phyloP scores from a whole-genome alignment of 2,329 filamentous ascomycete species.

The Ophiostoma fasciatum region DNA sequence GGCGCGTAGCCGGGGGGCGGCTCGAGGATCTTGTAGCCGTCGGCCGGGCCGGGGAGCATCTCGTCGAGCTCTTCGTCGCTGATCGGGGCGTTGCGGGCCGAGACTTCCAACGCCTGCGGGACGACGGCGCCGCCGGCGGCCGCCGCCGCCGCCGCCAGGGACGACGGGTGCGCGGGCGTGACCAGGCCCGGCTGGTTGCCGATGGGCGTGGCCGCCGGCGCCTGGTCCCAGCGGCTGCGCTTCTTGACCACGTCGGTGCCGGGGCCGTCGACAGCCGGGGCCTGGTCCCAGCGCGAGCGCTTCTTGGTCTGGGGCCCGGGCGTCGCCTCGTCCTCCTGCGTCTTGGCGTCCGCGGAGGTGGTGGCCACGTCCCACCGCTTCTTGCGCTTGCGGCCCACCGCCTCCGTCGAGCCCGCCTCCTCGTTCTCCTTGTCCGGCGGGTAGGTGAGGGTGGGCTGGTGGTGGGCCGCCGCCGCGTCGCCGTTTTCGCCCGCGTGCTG shows the following conservation, averaged over 20 bases:
- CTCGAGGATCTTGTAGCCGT: slow-evolving; percentile 85
- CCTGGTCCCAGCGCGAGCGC: slow-evolving; percentile 78
- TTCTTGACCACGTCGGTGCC: slow-evolving; percentile 51
- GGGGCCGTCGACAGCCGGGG: slow-evolving; percentile 42
- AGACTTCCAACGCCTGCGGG: too few species aligned
- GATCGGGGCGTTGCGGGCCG: slow-evolving; percentile 62
- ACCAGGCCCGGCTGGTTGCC: slow-evolving; percentile 60
- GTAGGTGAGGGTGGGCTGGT: slow-evolving; percentile 62
- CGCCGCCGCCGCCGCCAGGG: slow-evolving; percentile 32
- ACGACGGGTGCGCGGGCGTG: slow-evolving; percentile 62
- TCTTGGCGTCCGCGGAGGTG: slow-evolving; percentile 29
- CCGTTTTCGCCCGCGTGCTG: slow-evolving; percentile 45
- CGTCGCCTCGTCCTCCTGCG: slow-evolving; percentile 23
- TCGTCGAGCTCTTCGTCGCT: slow-evolving; percentile 90
- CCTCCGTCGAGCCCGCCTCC: slow-evolving; percentile 53
- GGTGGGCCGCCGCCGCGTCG: slow-evolving; percentile 50
- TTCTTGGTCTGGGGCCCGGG: slow-evolving; percentile 48
- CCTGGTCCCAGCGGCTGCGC: slow-evolving; percentile 85
- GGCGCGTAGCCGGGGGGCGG: slow-evolving; percentile 88
- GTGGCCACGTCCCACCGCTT: slow-evolving; percentile 81
- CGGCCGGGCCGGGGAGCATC: slow-evolving; percentile 73
- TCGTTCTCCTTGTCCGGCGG: slow-evolving; percentile 55
- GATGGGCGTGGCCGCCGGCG: slow-evolving; percentile 59
- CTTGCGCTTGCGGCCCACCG: slow-evolving; percentile 65
- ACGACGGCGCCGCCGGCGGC: slow-evolving; percentile 63